Conservation (phyloP, 2,329 filamentous ascomycete genomes). For the Penicillium sp. region DNA sequence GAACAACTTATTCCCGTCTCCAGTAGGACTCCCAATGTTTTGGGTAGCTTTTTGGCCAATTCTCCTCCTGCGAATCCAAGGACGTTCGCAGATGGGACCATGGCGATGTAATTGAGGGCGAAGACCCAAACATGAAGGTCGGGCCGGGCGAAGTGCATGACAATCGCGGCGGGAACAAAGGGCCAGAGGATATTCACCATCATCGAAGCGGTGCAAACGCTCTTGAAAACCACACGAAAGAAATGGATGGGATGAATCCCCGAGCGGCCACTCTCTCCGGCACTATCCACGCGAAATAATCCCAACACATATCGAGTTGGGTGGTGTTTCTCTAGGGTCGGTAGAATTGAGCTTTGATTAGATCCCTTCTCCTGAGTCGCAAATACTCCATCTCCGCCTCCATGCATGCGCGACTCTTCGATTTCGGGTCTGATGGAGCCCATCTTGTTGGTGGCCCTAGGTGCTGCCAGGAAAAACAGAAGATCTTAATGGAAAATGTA, state of each 20-base stretch:
- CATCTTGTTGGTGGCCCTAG: constrained; percentile 9
- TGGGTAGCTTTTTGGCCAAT: constrained; percentile 71
- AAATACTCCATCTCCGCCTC: neutral
- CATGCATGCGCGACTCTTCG: neutral
- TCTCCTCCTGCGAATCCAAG: constrained; percentile 74
- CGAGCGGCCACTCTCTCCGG: constrained; percentile 66
- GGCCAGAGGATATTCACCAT: constrained; percentile 73
- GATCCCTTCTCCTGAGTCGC: constrained; percentile 15
- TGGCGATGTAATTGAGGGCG: constrained; percentile 70
- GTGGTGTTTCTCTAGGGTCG: constrained; percentile 25
- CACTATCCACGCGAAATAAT: constrained; percentile 38
- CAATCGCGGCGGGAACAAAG: constrained; percentile 69
- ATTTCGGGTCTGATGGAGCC: constrained; percentile 7
- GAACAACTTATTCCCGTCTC: constrained; percentile 66
- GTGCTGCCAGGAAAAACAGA: neutral
- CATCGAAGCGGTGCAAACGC: constrained; percentile 63
- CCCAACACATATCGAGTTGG: constrained; percentile 13
- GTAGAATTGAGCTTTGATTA: constrained; percentile 23
- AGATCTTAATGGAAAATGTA: too few relatives aligned
- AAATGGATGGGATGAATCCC: constrained; percentile 67
- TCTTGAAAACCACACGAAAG: constrained; percentile 62
- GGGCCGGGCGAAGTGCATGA: constrained; percentile 57
- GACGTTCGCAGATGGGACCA: constrained; percentile 74
- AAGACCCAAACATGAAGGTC: constrained; percentile 65
- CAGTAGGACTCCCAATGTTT: constrained; percentile 56